Base-by-base conservation (phyloP, 2,329 filamentous ascomycete genomes). In the Fusarium cyanostomum region DNA sequence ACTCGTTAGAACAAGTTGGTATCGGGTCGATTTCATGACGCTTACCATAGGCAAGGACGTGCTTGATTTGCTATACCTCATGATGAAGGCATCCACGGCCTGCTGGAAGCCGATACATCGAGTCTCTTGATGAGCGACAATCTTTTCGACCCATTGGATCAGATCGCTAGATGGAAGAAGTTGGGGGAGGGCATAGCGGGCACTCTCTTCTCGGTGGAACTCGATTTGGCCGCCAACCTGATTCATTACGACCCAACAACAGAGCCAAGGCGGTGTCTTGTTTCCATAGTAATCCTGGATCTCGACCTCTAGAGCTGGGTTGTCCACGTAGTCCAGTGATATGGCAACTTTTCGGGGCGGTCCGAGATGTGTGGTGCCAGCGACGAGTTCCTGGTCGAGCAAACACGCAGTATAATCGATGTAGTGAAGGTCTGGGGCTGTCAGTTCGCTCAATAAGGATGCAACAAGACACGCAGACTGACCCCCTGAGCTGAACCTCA, bases 401-500 rank as follows among this genome's bases (percentile, higher is more conserved):
- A 72, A 55, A 8, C 68, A 59, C 7, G 68, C 70, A 12, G 68
- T 72, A 12, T 72, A 72, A 39, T 72, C 70, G 42, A 72, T 69
- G 31, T 72, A 72, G 21, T 72, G 70, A 41, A 72, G 67, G 48
- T 72, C 70, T 72, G 16, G n/a, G 16, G 13, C 13, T 43, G 24
- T 59, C 38, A 49, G 44, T 27, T 45, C 11, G 21, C 34, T 9
- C n/a, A 12, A 16, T 12, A 48, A 10, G n/a, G 1, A 10, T 21
- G 7, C 13, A 13, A 13, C 5, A 3, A 21, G 8, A 33, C 9
- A n/a, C 13, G 16, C 27, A 31, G 6, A 62, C 61, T 55, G 24
- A 71, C 68, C 70, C 24, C 70, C 68, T 37, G 68, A 66, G 49
- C 67, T 70, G 56, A 72, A 72, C 8, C 70, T 60, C 65, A 72